Base-by-base conservation (phyloP, 148 eudicot species). In the Camellia granthamiana region DNA sequence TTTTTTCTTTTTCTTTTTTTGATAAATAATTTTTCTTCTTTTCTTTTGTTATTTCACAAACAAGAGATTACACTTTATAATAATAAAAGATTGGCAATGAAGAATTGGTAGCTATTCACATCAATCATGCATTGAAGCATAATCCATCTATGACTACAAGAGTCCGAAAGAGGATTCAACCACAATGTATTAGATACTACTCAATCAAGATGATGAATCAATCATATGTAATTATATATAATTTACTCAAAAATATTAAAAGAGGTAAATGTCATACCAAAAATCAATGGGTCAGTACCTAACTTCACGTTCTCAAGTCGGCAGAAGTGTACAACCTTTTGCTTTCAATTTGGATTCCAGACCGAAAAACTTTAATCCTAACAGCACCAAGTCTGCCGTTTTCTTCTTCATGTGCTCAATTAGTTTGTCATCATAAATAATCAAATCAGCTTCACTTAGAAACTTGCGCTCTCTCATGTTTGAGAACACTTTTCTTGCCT, bases 301-400 rank as follows among this genome's bases (percentile, higher is more conserved):
- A 74, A 77, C 11, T 67, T 49, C 51, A 65, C 52, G 56, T 72
- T 78, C 49, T 92, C 87, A 90, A 82, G 79, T 80, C 55, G 90
- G 80, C 82, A 92, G 67, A 81, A 94, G 77, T 6, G 84, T 83
- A 76, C 85, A 90, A 1, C 98, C 97, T 83, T 91, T 95, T n/a
- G 91, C 83, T 84, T 89, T 90, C 81, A 93, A 80, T 87, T 88
- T 93, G 83, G 85, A 76, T 79, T 95, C 97, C 71, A 95, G 88
- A 42, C 97, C 92, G 59, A 95, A 95, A 86, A 93, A 95, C 82
- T 91, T 90, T 70, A 93, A 77, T 68, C 99, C 97, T 51, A 92
- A 82, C 78, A 90, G 62, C 76, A 95, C 91, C 83, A 95, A 87
- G 79, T 90, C 92, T 44, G 93, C 97, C n/a, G 99, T 88, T 64